These are phyloP conservation scores for Hirschfeldia incana DNA, from an alignment of 345 rosid species.

Conservation along the genomic window DNA sequence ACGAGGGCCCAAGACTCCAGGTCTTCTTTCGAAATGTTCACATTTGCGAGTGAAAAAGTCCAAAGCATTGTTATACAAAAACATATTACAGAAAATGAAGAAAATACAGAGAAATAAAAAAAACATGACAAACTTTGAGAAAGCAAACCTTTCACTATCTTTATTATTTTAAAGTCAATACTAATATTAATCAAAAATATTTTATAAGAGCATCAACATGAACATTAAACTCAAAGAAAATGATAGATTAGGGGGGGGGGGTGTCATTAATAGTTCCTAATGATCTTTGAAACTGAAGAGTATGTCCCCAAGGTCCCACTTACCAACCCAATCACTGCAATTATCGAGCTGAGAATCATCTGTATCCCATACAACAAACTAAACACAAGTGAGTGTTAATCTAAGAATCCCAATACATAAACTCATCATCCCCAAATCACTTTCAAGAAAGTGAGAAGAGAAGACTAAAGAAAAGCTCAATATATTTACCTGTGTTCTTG, in stretches of 20 bases:
- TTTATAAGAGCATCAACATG: constrained; percentile 25
- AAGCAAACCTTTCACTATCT: constrained; percentile 7
- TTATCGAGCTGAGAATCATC: constrained; percentile 48
- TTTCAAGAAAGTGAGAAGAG: neutral
- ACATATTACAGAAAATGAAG: neutral
- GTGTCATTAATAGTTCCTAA: constrained; percentile 36
- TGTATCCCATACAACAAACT: constrained; percentile 29
- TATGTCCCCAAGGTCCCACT: constrained; percentile 71
- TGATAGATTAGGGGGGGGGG: neutral
- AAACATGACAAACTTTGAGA: neutral
- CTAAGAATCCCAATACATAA: neutral
- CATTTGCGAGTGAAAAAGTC: neutral
- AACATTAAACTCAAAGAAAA: constrained; percentile 20
- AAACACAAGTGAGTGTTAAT: constrained; percentile 2
- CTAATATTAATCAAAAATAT: constrained; percentile 11
- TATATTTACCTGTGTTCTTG: constrained; percentile 56
- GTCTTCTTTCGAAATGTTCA: neutral
- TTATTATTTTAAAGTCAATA: neutral
- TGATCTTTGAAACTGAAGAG: constrained; percentile 51
- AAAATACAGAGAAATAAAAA: neutral
- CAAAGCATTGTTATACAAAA: neutral
- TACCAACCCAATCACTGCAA: constrained; percentile 48
- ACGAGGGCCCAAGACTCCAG: neutral
- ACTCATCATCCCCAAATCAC: neutral
- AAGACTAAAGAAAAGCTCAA: constrained; percentile 11